phyloP scores from a whole-genome alignment of 2,329 filamentous ascomycete species.

The Stagonosporopsis chrysanthemi region DNA sequence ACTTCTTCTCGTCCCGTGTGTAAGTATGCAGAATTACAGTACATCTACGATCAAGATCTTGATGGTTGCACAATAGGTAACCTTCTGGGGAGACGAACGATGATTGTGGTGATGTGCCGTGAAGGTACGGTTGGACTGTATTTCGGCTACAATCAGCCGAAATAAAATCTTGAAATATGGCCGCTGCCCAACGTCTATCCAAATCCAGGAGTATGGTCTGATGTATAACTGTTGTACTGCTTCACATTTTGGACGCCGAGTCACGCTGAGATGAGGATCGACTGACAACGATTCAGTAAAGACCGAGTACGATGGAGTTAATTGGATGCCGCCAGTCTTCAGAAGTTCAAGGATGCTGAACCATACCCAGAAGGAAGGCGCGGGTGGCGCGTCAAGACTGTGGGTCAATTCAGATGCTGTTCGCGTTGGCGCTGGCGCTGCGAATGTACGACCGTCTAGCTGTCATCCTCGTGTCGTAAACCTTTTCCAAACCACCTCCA shows the following conservation, averaged over 20 bases:
- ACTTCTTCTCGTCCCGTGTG: background rate
- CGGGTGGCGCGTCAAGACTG: background rate
- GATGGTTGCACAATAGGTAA: background rate
- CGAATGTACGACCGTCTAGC: background rate
- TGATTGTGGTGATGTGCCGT: background rate
- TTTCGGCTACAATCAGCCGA: background rate
- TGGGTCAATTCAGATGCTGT: background rate
- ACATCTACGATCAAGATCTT: background rate
- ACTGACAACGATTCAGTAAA: background rate
- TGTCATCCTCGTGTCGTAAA: background rate
- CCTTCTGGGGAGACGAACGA: background rate
- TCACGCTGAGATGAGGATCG: constrained; percentile 3
- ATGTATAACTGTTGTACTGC: background rate
- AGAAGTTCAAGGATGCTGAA: background rate
- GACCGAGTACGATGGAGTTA: too few relatives aligned
- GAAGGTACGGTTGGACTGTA: background rate
- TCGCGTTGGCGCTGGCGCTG: background rate
- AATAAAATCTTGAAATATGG: background rate
- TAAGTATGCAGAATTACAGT: background rate
- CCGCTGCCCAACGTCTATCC: constrained; percentile 4
- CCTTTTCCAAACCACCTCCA: background rate
- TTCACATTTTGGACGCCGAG: background rate
- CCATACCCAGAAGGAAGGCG: background rate
- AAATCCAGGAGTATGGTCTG: too few relatives aligned
- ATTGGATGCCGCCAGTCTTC: constrained; percentile 1